Evolutionary conservation across 495 filamentous ascomycete species (phyloP), one percentile per base, ranked within the genome.

Genomic region (Aspergillus nidulans): DNA sequence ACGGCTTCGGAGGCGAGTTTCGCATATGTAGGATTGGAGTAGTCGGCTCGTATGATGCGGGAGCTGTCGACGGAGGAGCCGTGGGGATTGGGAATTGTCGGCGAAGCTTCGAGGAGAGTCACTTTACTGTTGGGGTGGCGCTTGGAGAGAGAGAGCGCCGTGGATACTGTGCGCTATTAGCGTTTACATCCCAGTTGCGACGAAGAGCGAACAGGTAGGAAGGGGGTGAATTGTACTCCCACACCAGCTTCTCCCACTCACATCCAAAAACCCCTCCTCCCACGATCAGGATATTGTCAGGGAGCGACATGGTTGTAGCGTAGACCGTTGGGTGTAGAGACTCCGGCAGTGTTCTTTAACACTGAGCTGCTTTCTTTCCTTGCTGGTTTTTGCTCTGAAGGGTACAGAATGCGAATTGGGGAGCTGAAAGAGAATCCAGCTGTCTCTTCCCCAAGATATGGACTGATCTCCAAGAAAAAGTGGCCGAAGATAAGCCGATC

Each of bases 1-100:
- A 88, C 87, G 4, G 90, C 91, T 6, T 77, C 67, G 1, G 80
- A 71, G 6, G 82, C 88, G 42, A 97, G 84, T 8, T 72, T 67
- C 10, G 87, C 77, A 67, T 97, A 96, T 2, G 79, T 81, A 2
- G 80, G 71, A 65, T 89, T 79, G 2, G 84, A 78, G 66, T 96
- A 96, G 74, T 96, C 91, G 34, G 90, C 75, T 23, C 92, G 81
- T 54, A 97, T 78, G 61, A 92, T 89, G 47, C 88, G 85, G 18
- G 86, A 89, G 38, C 77, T 81, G 74, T 92, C 90, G 61, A 89
- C 81, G 47, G 83, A 88, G 24, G 87, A 80, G 53, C 83, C 82
- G 60, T 91, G 81, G 3, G 81, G 82, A 55, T 86, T 79, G 23
- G 86, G 86, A 68, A 89, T 88, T n/a, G 80, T 75, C 51, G 72